Base-by-base conservation (phyloP, 2,329 filamentous ascomycete species). In the Curvularia spicifera region DNA sequence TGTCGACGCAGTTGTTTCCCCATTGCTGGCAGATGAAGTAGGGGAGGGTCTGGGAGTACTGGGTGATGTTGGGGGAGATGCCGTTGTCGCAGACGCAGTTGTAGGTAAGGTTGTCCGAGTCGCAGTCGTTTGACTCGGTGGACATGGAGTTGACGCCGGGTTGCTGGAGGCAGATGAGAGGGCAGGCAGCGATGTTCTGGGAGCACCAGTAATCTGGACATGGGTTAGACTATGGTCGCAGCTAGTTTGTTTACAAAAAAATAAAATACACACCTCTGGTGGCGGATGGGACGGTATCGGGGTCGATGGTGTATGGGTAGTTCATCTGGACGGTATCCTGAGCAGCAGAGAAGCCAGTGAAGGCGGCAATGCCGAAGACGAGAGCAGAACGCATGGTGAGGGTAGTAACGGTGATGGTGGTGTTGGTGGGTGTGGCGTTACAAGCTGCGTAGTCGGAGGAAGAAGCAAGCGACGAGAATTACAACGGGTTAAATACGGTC, bases 31-130 rank as follows among this genome's bases (percentile, higher is more conserved):
- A 95, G 68, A 87, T 83, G 79, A 88, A 91, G 83, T 87, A 94
- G 33, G 91, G 91, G 26, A 95, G 81, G 1, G 91, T 93, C 67
- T 91, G 83, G 20, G 88, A 89, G 83, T 89, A 95, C 78, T 93
- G 84, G 70, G 88, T 86, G 48, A 91, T 78, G 78, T 93, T 93
- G 66, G 91, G 91, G 51, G 84, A 78, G 61, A 83, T 74, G 73
- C 85, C 84, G 68, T 89, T 83, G 62, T 83, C 82, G 80, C 91
- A 95, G 67, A 91, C 81, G 76, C 91, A 95, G 63, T 83, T 81
- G 78, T 89, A 94, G n/a, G 79, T 82, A 49, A 94, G 83, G 20
- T 81, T 79, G 51, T 82, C 64, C 49, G 88, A 69, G 72, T 92
- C 83, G 74, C 90, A 94, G 7, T 82, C 81, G 79, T 94, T 93